A percentile compares a stretch with the other conserved stretches of the same genome.
phyloP scores from a whole-genome alignment of 83 land plant genomes.

The Thuja plicata region DNA sequence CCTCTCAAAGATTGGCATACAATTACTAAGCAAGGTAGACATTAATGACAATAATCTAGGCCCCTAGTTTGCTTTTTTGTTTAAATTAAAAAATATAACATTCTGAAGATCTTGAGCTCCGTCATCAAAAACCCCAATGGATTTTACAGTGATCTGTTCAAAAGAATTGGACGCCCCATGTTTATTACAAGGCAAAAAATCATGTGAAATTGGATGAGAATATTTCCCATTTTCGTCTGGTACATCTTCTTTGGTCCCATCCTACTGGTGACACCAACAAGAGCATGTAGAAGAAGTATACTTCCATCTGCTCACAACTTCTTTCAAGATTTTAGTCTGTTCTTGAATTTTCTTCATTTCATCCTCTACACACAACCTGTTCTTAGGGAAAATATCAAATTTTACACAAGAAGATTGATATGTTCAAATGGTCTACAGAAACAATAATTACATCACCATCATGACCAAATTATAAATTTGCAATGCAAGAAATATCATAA shows the following conservation, averaged over 20 bases:
- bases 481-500: slow-evolving; percentile 3
- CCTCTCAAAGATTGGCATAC: too few species aligned
- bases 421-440: slow-evolving; percentile 1
- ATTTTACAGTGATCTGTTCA: background rate
- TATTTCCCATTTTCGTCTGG: background rate
- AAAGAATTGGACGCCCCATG: background rate
- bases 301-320: slow-evolving; percentile 64
- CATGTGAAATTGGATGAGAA: background rate
- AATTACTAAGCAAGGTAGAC: too few species aligned
- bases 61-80: background rate
- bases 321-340: slow-evolving; percentile 66
- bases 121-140: background rate
- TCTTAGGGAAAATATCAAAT: background rate
- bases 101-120: background rate
- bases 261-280: slow-evolving; percentile 7
- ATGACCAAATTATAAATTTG: background rate
- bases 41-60: background rate
- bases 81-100: background rate
- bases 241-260: background rate
- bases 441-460: background rate
- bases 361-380: slow-evolving; percentile 75
- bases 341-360: slow-evolving; percentile 66
- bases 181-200: background rate
- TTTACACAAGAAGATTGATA: too few species aligned
- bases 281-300: slow-evolving; percentile 7